A percentile compares a stretch with the other conserved stretches of the same genome.
Conservation (phyloP, 805 yeast genomes). For the Metschnikowia sp. region DNA sequence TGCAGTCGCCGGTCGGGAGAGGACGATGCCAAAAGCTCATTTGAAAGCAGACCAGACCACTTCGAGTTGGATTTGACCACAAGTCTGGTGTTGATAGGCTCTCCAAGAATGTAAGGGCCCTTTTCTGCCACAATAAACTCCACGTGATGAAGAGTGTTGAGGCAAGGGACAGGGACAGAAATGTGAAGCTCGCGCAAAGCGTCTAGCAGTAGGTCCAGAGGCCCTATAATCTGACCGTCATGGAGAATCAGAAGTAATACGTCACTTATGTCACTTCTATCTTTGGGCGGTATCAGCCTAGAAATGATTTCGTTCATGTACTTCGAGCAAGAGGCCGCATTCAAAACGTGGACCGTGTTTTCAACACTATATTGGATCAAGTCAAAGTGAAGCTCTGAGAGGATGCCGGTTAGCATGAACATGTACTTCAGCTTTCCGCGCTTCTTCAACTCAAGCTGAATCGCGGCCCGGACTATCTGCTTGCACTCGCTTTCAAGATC, state of each 20-base stretch:
- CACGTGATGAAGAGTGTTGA: slow-evolving; percentile 58
- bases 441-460: slow-evolving; percentile 1
- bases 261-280: slow-evolving; percentile 11
- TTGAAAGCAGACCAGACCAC: slow-evolving; percentile 35
- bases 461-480: slow-evolving; percentile 10
- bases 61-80: slow-evolving; percentile 40
- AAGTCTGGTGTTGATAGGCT: slow-evolving; percentile 49
- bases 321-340: slow-evolving; percentile 16
- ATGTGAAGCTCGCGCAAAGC: slow-evolving; percentile 33
- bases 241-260: slow-evolving; percentile 2
- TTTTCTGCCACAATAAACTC: slow-evolving; percentile 40
- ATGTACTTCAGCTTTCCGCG: slow-evolving; percentile 18
- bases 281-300: slow-evolving; percentile 5
- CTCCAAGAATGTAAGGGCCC: slow-evolving; percentile 56
- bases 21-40: slow-evolving; percentile 10
- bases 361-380: slow-evolving; percentile 29
- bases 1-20: slow-evolving; percentile 8
- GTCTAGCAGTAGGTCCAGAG: background rate
- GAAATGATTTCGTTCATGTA: slow-evolving; percentile 4
- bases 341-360: slow-evolving; percentile 17
- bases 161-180: slow-evolving; percentile 59
- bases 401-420: slow-evolving; percentile 17
- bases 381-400: slow-evolving; percentile 25
- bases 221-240: background rate
- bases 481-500: slow-evolving; percentile 46